Percentiles rank a stretch among this genome's conserved stretches.
These are phyloP conservation scores for Cryptococcus wingfieldii DNA, from an alignment of 1,284 basidiomycete genomes.

Conservation along the genomic window DNA sequence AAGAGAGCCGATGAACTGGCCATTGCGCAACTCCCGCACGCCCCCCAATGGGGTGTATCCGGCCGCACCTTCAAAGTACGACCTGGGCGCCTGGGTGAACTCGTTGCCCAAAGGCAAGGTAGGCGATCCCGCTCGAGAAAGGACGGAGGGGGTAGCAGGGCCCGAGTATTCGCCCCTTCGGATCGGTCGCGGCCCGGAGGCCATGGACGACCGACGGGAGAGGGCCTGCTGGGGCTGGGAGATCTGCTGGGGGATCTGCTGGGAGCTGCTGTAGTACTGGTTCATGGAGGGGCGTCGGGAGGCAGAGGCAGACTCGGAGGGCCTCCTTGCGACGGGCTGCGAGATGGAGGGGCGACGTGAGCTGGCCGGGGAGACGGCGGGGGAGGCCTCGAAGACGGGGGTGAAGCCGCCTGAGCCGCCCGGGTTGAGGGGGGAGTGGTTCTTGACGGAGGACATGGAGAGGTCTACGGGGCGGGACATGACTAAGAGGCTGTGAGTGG, in stretches of 20 bases:
- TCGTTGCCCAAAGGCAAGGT: slow-evolving; percentile 43
- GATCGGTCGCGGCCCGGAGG: slow-evolving; percentile 39
- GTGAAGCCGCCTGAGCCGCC: slow-evolving; percentile 4
- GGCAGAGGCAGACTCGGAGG: slow-evolving; percentile 10
- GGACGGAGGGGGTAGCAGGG: slow-evolving; percentile 40
- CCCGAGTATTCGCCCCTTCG: slow-evolving; percentile 36
- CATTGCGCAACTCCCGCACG: slow-evolving; percentile 26
- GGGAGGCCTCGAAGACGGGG: slow-evolving; percentile 17
- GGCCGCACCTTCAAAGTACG: slow-evolving; percentile 14
- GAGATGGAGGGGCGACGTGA: slow-evolving; percentile 17
- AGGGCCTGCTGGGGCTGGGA: slow-evolving; percentile 8
- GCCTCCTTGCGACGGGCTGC: slow-evolving; percentile 17
- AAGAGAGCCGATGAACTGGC: slow-evolving; percentile 77
- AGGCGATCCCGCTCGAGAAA: slow-evolving; percentile 47
- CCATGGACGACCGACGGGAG: slow-evolving; percentile 32
- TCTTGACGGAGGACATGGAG: slow-evolving; percentile 15
- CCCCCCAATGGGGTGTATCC: slow-evolving; percentile 27
- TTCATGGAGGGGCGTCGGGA: slow-evolving; percentile 7
- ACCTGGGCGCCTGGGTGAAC: slow-evolving; percentile 21
- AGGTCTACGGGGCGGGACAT: slow-evolving; percentile 15
- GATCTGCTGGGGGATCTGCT: not conserved
- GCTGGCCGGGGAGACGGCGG: slow-evolving; percentile 17
- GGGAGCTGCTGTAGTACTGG: slow-evolving; percentile 1
- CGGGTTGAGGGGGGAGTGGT: slow-evolving; percentile 3
- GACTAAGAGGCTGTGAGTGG: not conserved